These are phyloP conservation scores for Lentinula lateritia DNA, from an alignment of 768 basidiomycete genomes.

Conservation along the genomic window DNA sequence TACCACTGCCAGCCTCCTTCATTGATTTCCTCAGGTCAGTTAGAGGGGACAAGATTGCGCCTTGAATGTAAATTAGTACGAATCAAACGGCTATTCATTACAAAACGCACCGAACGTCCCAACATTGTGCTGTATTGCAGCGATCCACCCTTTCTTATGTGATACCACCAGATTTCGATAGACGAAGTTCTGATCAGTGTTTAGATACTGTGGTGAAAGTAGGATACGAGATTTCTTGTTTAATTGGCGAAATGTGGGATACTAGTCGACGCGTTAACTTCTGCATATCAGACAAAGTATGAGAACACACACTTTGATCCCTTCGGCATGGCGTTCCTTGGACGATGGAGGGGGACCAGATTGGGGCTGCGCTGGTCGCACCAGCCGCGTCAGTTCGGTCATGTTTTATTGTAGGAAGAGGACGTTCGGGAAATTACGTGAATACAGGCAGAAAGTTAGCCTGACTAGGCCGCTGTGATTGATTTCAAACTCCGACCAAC, in stretches of 20 bases:
- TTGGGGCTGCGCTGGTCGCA: conserved; percentile 28
- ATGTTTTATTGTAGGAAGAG: conserved; percentile 11
- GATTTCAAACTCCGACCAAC: too few species aligned
- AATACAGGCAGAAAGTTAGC: too few species aligned
- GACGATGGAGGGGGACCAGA: conserved; percentile 31
- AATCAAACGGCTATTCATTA: neutral
- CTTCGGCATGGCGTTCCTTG: conserved; percentile 34
- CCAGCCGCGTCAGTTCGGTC: conserved; percentile 33
- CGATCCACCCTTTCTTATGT: conserved; percentile 66
- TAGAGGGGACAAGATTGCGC: conserved; percentile 57
- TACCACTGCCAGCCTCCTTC: conserved; percentile 33
- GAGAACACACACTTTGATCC: conserved; percentile 37
- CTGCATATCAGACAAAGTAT: neutral
- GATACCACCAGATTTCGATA: conserved; percentile 54
- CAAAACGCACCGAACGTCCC: conserved; percentile 30
- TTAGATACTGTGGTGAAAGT: conserved; percentile 48
- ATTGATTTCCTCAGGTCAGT: conserved; percentile 54
- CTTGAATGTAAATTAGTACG: conserved; percentile 25
- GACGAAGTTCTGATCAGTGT: conserved; percentile 33
- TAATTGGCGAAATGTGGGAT: conserved; percentile 41
- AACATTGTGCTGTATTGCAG: conserved; percentile 40
- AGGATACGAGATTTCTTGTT: conserved; percentile 63
- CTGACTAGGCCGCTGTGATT: too few species aligned
- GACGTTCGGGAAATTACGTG: too few species aligned
- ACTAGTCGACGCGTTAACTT: conserved; percentile 25